phyloP scores from a whole-genome alignment of 2,329 filamentous ascomycete species.

The Aspergillus brasiliensis region DNA sequence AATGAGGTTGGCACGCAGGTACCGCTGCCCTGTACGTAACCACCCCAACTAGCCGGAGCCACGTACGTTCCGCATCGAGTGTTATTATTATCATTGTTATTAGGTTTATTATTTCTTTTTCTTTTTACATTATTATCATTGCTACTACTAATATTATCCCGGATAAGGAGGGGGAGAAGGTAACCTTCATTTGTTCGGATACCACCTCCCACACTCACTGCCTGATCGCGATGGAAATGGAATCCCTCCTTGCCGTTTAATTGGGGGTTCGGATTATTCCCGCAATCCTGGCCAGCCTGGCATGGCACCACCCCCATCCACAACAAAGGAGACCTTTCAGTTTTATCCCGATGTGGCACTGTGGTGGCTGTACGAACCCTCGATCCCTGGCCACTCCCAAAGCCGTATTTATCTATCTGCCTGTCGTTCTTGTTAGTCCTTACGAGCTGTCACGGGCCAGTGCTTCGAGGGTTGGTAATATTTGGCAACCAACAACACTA shows the following conservation, averaged over 20 bases:
- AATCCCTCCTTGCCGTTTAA: neutral
- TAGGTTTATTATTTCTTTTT: neutral
- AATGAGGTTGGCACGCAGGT: constrained; percentile 23
- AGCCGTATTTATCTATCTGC: neutral
- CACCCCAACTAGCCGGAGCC: neutral
- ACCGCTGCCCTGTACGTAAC: constrained; percentile 19
- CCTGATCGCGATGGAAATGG: neutral
- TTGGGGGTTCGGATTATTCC: neutral
- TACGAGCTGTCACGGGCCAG: neutral
- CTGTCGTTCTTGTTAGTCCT: neutral
- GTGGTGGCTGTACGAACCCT: neutral
- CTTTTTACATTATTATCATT: too few relatives aligned
- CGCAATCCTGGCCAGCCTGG: neutral
- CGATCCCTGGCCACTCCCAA: neutral
- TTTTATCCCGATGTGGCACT: neutral
- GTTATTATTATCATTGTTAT: neutral
- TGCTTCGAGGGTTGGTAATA: too few relatives aligned
- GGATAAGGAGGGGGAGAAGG: too few relatives aligned
- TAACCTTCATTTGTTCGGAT: too few relatives aligned
- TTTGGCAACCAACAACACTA: too few relatives aligned
- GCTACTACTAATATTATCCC: too few relatives aligned
- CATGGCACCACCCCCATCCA: neutral
- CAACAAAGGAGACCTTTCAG: neutral
- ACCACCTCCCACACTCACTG: too few relatives aligned
- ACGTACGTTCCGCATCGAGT: neutral